These are phyloP conservation scores for Syncephalastrum monosporum DNA, from an alignment of 371 early-diverging fungal genomes.

Conservation along the genomic window DNA sequence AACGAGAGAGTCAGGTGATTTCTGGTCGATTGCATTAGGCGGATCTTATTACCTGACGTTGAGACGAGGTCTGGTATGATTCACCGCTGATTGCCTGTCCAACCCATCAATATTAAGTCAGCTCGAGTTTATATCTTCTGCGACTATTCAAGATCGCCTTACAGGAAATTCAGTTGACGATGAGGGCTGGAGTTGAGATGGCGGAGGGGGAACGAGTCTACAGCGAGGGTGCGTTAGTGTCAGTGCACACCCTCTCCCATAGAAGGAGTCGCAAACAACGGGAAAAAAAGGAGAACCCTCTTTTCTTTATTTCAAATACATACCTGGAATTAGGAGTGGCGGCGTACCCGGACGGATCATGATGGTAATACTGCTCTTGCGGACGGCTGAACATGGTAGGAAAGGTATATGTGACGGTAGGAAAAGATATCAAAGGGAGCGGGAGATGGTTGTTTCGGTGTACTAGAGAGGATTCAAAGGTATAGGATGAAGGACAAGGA, in stretches of 20 bases:
- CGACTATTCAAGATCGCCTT: background rate
- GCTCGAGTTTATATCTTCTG: conserved; percentile 1
- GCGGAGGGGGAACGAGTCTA: conserved; percentile 7
- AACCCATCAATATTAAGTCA: no score
- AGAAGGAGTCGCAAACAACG: conserved; percentile 1
- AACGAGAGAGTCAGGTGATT: background rate
- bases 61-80: conserved; percentile 6
- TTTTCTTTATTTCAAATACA: background rate
- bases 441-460: background rate
- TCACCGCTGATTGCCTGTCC: background rate
- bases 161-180: no score
- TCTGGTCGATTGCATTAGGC: conserved; percentile 5
- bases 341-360: no score
- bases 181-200: no score
- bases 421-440: background rate
- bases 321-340: conserved; percentile 21
- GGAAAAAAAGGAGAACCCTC: no score
- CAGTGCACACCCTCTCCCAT: background rate
- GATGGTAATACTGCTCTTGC: conserved; percentile 4
- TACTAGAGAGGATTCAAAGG: background rate
- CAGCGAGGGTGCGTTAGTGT: background rate
- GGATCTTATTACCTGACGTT: conserved; percentile 7
- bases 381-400: conserved; percentile 16
- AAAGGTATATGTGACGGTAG: conserved; percentile 1
- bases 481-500: no score